A percentile compares a stretch with the other conserved stretches of the same genome.
These are phyloP conservation scores for Paramyrothecium sp. DNA, from an alignment of 2,329 filamentous ascomycete genomes.

Conservation along the genomic window DNA sequence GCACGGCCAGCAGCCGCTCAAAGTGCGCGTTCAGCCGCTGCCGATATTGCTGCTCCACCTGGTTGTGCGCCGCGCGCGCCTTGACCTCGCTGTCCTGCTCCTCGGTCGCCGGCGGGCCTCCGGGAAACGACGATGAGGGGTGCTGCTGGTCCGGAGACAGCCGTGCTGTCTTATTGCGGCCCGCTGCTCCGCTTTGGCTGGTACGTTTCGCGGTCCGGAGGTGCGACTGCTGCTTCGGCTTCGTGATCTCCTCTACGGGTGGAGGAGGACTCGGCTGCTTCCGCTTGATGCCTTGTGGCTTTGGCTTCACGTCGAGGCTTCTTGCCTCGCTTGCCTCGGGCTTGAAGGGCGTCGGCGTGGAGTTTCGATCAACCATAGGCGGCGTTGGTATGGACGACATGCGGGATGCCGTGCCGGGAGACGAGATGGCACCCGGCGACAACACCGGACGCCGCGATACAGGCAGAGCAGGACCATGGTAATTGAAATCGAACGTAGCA, in stretches of 20 bases:
- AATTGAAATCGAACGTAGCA: neutral
- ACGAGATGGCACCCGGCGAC: neutral
- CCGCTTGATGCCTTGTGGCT: neutral
- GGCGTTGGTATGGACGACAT: neutral
- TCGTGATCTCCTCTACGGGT: neutral
- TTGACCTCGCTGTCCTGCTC: slow-evolving; percentile 22
- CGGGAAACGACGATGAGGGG: too few relatives aligned
- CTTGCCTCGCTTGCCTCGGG: neutral
- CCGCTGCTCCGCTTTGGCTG: neutral
- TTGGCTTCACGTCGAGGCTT: neutral
- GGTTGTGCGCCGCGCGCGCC: slow-evolving; percentile 36
- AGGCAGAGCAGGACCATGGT: neutral
- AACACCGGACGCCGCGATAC: neutral
- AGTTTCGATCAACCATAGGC: neutral
- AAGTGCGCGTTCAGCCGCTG: slow-evolving; percentile 46
- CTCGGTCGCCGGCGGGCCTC: slow-evolving; percentile 8
- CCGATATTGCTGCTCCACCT: slow-evolving; percentile 48
- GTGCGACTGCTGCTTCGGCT: neutral
- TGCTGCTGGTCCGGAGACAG: neutral
- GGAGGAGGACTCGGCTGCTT: neutral
- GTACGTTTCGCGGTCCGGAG: neutral
- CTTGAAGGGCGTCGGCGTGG: neutral
- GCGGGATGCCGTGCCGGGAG: neutral
- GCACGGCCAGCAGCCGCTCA: slow-evolving; percentile 37
- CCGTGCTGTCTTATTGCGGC: neutral